Evolutionary conservation across 805 yeast species (phyloP).

Genomic region (Cyberlindnera maclurae): DNA sequence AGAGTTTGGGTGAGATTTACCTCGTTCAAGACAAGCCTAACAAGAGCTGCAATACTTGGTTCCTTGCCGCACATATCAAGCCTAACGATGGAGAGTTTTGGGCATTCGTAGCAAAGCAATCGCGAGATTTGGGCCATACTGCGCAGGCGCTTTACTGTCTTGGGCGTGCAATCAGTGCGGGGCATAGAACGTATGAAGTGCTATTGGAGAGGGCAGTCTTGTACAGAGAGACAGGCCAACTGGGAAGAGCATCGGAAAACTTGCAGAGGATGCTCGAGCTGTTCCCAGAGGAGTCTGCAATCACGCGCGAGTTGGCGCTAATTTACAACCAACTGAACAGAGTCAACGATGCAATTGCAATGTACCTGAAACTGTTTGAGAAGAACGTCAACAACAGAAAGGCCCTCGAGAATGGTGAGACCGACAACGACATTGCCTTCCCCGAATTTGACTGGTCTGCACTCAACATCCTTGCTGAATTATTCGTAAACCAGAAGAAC

Average conservation of each 20-base stretch:
- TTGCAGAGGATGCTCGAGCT: constrained; percentile 49
- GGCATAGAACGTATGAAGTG: constrained; percentile 44
- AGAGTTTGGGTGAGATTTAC: constrained; percentile 81
- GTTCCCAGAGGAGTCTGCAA: constrained; percentile 52
- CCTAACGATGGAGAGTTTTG: constrained; percentile 74
- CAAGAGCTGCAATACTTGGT: constrained; percentile 76
- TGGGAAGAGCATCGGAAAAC: constrained; percentile 68
- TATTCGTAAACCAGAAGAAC: constrained; percentile 63
- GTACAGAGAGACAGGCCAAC: constrained; percentile 58
- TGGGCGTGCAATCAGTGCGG: constrained; percentile 48
- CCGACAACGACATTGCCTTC: constrained; percentile 25
- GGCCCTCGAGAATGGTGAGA: constrained; percentile 17
- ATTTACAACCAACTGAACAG: constrained; percentile 44
- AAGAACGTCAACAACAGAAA: constrained; percentile 43
- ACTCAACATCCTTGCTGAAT: constrained; percentile 74
- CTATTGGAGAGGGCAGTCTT: constrained; percentile 60
- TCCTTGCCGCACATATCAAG: constrained; percentile 71
- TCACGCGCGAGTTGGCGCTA: constrained; percentile 56
- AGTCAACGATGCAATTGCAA: constrained; percentile 64
- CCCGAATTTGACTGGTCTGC: constrained; percentile 82
- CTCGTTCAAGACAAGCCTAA: constrained; percentile 56
- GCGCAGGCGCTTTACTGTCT: constrained; percentile 79
- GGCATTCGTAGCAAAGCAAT: constrained; percentile 66
- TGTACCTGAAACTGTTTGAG: constrained; percentile 59
- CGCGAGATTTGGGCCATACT: constrained; percentile 56